phyloP scores from a whole-genome alignment of 208 protist genomes.

The Trypanosoma lewisi region DNA sequence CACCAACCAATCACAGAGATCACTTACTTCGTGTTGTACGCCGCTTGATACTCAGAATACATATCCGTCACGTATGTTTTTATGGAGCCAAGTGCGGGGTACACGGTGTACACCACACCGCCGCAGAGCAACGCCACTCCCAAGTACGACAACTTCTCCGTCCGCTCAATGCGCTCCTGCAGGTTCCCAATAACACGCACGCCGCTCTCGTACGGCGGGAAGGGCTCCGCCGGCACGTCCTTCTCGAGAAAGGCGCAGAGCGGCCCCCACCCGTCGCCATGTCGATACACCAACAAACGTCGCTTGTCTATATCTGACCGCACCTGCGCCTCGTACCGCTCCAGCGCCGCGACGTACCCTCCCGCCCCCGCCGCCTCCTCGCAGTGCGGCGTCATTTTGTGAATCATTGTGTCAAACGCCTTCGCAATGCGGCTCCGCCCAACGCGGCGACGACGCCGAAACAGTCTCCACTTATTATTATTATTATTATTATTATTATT shows the following conservation, averaged over 20 bases:
- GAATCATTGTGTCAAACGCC: conserved; percentile 57
- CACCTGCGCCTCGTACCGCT: conserved; percentile 59
- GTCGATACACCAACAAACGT: conserved; percentile 59
- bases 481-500: too few relatives aligned
- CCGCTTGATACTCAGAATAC: conserved; percentile 24
- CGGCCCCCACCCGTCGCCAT: conserved; percentile 70
- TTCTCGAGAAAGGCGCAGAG: conserved; percentile 75
- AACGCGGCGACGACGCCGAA: conserved; percentile 16
- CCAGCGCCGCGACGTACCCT: conserved; percentile 39
- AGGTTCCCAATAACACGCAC: conserved; percentile 51
- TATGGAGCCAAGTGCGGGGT: conserved; percentile 9
- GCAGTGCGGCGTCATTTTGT: conserved; percentile 47
- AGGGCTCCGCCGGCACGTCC: conserved; percentile 42
- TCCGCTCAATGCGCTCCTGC: conserved; percentile 62
- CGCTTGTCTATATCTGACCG: conserved; percentile 36
- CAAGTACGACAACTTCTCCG: conserved; percentile 38
- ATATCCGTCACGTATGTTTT: conserved; percentile 5
- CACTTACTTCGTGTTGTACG: conserved; percentile 9
- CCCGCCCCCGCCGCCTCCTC: too few relatives aligned
- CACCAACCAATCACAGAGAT: neutral
- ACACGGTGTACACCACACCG: conserved; percentile 17
- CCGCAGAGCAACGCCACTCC: conserved; percentile 2
- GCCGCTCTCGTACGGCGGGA: conserved; percentile 64
- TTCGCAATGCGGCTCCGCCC: conserved; percentile 34
- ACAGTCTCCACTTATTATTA: too few relatives aligned